Evolutionary conservation across 1,139 yeast species (phyloP), one percentile per base, ranked within the genome.

Genomic region (Hemisphaericaspora subhashii): DNA sequence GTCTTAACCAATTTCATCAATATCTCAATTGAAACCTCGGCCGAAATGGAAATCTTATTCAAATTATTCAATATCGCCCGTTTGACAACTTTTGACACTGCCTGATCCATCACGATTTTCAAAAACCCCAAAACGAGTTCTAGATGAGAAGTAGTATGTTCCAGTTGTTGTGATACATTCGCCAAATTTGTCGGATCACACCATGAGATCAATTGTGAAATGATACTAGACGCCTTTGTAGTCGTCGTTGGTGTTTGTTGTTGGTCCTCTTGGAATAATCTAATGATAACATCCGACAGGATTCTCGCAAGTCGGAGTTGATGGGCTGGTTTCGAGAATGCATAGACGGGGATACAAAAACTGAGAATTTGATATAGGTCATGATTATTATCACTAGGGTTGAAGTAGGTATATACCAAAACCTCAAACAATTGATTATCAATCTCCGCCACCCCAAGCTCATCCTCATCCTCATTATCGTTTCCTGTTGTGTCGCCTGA

Each of bases 331-430:
- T 85, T 90, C 29, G 96, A 86, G 55, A 80, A 86, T 25, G 95
- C 84, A 57, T 87, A 89, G 1, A 87, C 96, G 0, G 98, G 98
- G 27, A 92, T 72, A 55, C 96, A 89, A 56, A 87, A 89, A 9
- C 95, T 81, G 43, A 90, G 77, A 1, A 87, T 85, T 61, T 92
- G 98, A 40, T 83, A 74, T 46, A 90, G 67, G 13, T 81, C 79
- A 43, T 79, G 83, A 51, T 89, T 88, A 11, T 67, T 62, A 36
- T 84, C 82, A 3, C 67, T 59, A 0, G 90, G 88, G 42, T 85
- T 82, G 61, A 87, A 89, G 53, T 88, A 90, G 1, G 86, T 77
- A 38, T 86, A 62, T 5, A 90, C 65, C 42, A 89, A 67, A 0
- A 86, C 78, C 56, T 84, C 90, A 46, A 89, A 76, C 23, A 89